Evolutionary conservation across 768 basidiomycete species (phyloP).

Genomic region (Kwoniella newhampshirensis): DNA sequence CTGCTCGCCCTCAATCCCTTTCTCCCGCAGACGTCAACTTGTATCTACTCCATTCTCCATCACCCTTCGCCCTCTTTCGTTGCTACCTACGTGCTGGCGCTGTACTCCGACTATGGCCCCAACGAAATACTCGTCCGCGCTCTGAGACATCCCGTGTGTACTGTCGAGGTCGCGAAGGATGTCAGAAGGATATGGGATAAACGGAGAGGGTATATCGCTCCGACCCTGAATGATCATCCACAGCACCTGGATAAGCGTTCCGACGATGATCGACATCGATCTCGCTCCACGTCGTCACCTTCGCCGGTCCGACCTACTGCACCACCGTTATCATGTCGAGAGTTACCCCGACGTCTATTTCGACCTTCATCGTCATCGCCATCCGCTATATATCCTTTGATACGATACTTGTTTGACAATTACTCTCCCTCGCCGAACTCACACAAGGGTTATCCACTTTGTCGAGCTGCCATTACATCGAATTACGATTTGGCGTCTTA

Average conservation of each 20-base stretch:
- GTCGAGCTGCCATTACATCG: constrained; percentile 68
- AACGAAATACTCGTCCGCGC: constrained; percentile 35
- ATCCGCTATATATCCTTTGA: constrained; percentile 32
- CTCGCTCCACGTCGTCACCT: background rate
- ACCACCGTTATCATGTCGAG: constrained; percentile 20
- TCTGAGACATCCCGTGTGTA: constrained; percentile 49
- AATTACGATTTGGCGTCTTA: constrained; percentile 68
- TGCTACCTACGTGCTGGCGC: constrained; percentile 65
- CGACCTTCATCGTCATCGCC: constrained; percentile 13
- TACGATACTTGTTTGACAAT: constrained; percentile 49
- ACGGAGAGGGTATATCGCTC: constrained; percentile 14
- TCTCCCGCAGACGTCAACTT: constrained; percentile 64
- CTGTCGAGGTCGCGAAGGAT: constrained; percentile 34
- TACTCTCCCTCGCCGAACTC: constrained; percentile 63
- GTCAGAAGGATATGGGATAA: constrained; percentile 41
- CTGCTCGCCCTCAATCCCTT: constrained; percentile 65
- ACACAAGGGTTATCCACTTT: constrained; percentile 77
- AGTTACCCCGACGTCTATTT: constrained; percentile 33
- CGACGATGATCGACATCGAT: background rate
- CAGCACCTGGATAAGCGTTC: constrained; percentile 3
- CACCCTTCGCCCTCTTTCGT: constrained; percentile 62
- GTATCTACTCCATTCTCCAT: constrained; percentile 61
- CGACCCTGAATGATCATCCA: background rate
- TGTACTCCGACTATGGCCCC: constrained; percentile 36
- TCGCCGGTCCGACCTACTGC: background rate